Conservation (phyloP, 2,329 filamentous ascomycete species). For the Ophiostoma quercus region DNA sequence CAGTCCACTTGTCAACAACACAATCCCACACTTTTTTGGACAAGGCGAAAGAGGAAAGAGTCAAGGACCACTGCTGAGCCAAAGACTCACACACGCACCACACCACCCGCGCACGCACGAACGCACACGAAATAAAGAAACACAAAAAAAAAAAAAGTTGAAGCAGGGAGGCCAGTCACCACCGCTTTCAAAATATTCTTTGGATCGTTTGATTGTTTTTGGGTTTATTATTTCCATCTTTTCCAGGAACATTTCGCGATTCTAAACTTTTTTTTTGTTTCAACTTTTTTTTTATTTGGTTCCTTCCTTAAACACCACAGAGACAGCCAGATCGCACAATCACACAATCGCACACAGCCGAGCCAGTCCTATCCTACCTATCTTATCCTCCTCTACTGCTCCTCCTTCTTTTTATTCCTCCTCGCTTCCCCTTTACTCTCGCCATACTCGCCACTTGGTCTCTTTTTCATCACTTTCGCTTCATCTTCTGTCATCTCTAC, state of each 20-base stretch:
- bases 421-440: conserved; percentile 1
- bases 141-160: conserved; percentile 1
- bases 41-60: conserved; percentile 10
- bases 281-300: conserved; percentile 9
- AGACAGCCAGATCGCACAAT: conserved; percentile 13
- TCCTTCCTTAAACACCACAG: conserved; percentile 9
- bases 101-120: conserved; percentile 1
- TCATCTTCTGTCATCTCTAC: not conserved
- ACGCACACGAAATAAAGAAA: conserved; percentile 13
- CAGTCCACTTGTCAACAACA: conserved; percentile 14
- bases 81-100: conserved; percentile 5
- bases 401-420: not conserved
- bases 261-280: not conserved
- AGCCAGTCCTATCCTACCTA: not conserved
- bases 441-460: not conserved
- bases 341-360: conserved; percentile 13
- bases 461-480: not conserved
- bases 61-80: conserved; percentile 9
- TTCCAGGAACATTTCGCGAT: not conserved
- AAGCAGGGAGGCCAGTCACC: not conserved
- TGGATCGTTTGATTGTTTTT: not conserved
- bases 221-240: not conserved
- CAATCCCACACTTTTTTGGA: conserved; percentile 18
- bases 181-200: not conserved
- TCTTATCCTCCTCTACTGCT: not conserved